phyloP scores from a whole-genome alignment of 2,329 filamentous ascomycete genomes.

The Cladosporium phlei region DNA sequence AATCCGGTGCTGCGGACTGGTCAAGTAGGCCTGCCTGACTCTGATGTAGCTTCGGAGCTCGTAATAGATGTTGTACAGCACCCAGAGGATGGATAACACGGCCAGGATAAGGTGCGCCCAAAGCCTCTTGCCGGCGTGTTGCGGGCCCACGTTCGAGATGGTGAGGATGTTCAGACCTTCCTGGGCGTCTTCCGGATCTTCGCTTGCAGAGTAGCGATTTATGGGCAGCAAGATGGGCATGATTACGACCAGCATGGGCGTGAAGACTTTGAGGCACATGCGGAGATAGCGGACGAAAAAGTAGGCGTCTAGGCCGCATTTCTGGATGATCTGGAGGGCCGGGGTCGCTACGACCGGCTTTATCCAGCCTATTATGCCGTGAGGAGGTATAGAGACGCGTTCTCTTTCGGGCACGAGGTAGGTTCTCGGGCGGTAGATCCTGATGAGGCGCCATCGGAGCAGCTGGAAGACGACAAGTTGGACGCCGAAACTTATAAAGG shows the following conservation, averaged over 20 bases:
- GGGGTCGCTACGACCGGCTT: slow-evolving; percentile 60
- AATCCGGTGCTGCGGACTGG: slow-evolving; percentile 88
- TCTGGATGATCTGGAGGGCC: slow-evolving; percentile 83
- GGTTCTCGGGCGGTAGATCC: slow-evolving; percentile 86
- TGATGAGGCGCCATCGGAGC: slow-evolving; percentile 69
- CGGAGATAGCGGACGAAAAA: slow-evolving; percentile 91
- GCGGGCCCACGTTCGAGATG: slow-evolving; percentile 75
- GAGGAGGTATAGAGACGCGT: slow-evolving; percentile 69
- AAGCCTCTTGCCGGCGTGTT: slow-evolving; percentile 60
- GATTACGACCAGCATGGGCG: slow-evolving; percentile 72
- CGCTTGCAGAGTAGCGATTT: slow-evolving; percentile 68
- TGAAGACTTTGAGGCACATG: slow-evolving; percentile 83
- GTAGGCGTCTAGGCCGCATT: slow-evolving; percentile 93
- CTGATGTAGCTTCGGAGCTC: slow-evolving; percentile 87
- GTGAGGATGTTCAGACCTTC: slow-evolving; percentile 73
- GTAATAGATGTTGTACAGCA: slow-evolving; percentile 80
- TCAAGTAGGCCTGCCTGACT: slow-evolving; percentile 88
- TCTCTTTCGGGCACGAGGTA: slow-evolving; percentile 82
- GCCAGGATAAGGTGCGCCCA: slow-evolving; percentile 83
- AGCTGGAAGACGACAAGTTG: slow-evolving; percentile 67
- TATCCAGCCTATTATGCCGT: slow-evolving; percentile 51
- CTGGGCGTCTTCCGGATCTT: slow-evolving; percentile 38
- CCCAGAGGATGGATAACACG: slow-evolving; percentile 71
- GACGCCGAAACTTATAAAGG: slow-evolving; percentile 31
- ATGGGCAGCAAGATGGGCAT: slow-evolving; percentile 82